Evolutionary conservation across 1,284 basidiomycete species (phyloP).

Genomic region (Rhizopogon parksii): DNA sequence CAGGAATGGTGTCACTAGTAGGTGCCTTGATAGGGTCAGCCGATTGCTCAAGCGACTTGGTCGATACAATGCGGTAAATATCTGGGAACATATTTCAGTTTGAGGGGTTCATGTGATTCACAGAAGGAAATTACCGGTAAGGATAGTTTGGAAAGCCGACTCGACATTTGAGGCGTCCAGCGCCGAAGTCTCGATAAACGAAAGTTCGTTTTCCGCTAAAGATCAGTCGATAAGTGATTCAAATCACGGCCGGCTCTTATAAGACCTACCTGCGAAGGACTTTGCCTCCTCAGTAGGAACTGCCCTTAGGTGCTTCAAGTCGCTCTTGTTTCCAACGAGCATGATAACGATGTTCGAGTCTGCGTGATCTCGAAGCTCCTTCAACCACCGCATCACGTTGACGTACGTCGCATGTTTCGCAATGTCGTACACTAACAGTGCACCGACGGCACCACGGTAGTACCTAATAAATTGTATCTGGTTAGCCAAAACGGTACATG

Average conservation of each 20-base stretch:
- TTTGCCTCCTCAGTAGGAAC: slow-evolving; percentile 95
- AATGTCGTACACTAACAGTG: slow-evolving; percentile 89
- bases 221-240: background rate
- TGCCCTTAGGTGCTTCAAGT: slow-evolving; percentile 94
- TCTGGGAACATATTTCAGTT: slow-evolving; percentile 41
- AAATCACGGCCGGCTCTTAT: background rate
- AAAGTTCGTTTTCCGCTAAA: slow-evolving; percentile 70
- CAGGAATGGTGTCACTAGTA: slow-evolving; percentile 69
- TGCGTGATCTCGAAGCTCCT: slow-evolving; percentile 93
- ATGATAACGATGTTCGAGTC: slow-evolving; percentile 93
- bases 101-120: background rate
- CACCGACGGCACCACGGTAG: slow-evolving; percentile 96
- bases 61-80: slow-evolving; percentile 93
- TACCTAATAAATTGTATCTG: slow-evolving; percentile 51
- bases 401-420: slow-evolving; percentile 94
- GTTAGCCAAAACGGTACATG: slow-evolving; percentile 1
- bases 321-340: slow-evolving; percentile 95
- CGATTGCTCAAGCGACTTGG: slow-evolving; percentile 81
- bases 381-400: slow-evolving; percentile 96
- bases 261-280: slow-evolving; percentile 67
- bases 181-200: slow-evolving; percentile 98
- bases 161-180: slow-evolving; percentile 99
- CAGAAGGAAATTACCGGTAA: slow-evolving; percentile 63
- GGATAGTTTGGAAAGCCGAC: slow-evolving; percentile 93
- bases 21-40: slow-evolving; percentile 64